Evolutionary conservation across 257 asterid species (phyloP).

Genomic region (Solanum phureja): DNA sequence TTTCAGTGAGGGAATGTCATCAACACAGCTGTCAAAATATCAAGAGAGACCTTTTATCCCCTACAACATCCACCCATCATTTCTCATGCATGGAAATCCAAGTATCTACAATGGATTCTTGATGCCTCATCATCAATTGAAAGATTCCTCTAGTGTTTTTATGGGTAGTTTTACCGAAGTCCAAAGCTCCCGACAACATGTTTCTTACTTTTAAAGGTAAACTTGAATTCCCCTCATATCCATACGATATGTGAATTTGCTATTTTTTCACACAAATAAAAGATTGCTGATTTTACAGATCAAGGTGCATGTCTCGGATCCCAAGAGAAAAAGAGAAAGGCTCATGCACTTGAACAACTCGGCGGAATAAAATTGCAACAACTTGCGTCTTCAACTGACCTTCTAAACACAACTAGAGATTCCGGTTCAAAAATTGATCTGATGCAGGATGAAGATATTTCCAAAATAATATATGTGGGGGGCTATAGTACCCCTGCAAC

Average conservation of each 20-base stretch:
- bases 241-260: neutral
- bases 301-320: neutral
- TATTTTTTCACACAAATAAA: neutral
- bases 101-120: neutral
- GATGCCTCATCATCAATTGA: neutral
- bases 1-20: neutral
- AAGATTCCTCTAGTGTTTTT: neutral
- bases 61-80: constrained; percentile 15
- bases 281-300: neutral
- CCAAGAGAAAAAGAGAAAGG: neutral
- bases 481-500: neutral
- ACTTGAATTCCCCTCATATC: neutral
- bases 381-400: neutral
- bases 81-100: constrained; percentile 21
- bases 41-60: neutral
- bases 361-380: neutral
- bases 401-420: neutral
- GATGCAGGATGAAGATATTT: neutral
- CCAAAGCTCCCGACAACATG: neutral
- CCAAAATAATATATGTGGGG: neutral
- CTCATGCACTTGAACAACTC: neutral
- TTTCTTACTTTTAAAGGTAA: neutral
- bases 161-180: neutral
- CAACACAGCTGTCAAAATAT: neutral
- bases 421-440: neutral